Evolutionary conservation across 805 yeast species (phyloP), one percentile per base, ranked within the genome.

Genomic region (Wilhelminamyces savonicus): DNA sequence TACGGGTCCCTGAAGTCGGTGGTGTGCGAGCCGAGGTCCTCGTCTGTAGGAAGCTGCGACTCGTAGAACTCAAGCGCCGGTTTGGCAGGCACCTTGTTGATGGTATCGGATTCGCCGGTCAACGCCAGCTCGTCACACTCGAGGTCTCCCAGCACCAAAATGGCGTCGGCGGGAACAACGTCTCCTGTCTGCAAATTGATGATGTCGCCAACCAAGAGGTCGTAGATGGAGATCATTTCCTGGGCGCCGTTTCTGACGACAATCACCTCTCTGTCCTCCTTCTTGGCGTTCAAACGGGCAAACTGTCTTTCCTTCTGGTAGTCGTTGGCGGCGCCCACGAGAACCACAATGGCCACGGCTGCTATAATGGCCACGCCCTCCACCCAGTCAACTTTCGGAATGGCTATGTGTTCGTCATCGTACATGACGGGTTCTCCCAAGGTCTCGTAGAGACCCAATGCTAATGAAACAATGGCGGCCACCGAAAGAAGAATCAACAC

Each of bases 351-450:
- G 4, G 76, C 47, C 15, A 92, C 83, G 13, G 99, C 99, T 4
- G 82, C 82, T 43, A 92, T 74, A 50, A 92, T 92, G 23, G 98
- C 99, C 22, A 88, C 95, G 44, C 99, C 99, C 64, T 92, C 99
- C 27, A 94, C 95, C 97, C 97, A 92, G 47, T 90, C 95, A 19
- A 92, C 94, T 46, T 78, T 74, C 12, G 97, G 96, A 32, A 77
- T 54, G 13, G 75, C 66, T 14, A 75, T 67, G 16, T 95, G 95
- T 40, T 85, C 84, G 5, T 72, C 76, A 53, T 90, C 96, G 44
- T 72, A 73, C 48, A 75, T 76, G 0, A 84, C 67, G 0, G 81
- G 87, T 41, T 82, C 83, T 24, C 94, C 95, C 60, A 87, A 82
- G 2, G 94, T 78, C 57, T 92, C 94, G 53, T 92, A 92, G 6